A percentile compares a stretch with the other conserved stretches of the same genome.
These are phyloP conservation scores for Neostapfia colusana DNA, from an alignment of 176 grass and related monocot species.

Conservation along the genomic window DNA sequence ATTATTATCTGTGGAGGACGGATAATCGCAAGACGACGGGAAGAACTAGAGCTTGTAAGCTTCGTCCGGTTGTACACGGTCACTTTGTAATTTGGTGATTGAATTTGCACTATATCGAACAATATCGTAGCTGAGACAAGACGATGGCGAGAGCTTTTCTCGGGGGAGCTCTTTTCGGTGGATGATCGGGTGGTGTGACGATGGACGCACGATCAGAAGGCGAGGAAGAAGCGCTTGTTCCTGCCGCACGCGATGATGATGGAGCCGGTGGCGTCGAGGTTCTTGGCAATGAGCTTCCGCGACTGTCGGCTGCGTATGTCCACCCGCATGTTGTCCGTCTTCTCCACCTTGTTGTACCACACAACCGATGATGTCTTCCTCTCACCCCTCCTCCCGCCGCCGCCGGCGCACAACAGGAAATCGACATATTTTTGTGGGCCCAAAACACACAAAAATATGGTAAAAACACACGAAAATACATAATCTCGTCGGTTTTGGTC, in stretches of 20 bases:
- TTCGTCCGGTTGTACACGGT: neutral
- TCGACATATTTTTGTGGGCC: too few relatives aligned
- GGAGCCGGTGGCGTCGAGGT: conserved; percentile 65
- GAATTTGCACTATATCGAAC: too few relatives aligned
- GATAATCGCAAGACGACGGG: neutral
- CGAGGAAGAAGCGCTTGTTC: conserved; percentile 53
- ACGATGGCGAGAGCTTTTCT: neutral
- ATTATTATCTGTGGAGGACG: too few relatives aligned
- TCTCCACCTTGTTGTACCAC: conserved; percentile 76
- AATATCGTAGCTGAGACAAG: neutral
- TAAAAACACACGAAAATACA: too few relatives aligned
- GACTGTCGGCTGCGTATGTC: conserved; percentile 83
- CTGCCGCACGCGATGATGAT: conserved; percentile 1
- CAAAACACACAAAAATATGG: too few relatives aligned
- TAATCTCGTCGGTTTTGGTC: too few relatives aligned
- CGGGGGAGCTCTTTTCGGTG: neutral
- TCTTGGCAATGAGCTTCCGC: conserved; percentile 92
- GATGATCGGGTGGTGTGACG: neutral
- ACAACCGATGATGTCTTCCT: neutral
- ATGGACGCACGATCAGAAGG: conserved; percentile 15
- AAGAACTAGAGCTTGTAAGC: neutral
- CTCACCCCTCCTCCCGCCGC: conserved; percentile 37
- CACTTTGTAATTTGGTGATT: neutral
- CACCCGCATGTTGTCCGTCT: conserved; percentile 96
- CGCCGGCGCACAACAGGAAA: too few relatives aligned